Conservation (phyloP, 2,329 filamentous ascomycete genomes). For the Basipetospora chlamydospora region DNA sequence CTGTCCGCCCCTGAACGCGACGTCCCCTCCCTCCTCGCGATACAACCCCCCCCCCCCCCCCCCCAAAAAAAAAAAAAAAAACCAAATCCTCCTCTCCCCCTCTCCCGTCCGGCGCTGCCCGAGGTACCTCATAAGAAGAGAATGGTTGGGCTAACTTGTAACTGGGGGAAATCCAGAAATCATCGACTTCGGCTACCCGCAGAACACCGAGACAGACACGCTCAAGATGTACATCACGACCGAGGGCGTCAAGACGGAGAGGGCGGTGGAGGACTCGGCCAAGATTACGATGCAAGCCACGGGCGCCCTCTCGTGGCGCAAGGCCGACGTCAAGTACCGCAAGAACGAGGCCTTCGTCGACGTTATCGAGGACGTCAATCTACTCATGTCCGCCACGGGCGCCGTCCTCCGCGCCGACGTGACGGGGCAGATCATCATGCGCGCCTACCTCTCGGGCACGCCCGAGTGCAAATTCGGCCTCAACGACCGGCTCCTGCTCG, state of each 20-base stretch:
- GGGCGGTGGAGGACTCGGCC: conserved; percentile 77
- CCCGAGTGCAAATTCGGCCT: conserved; percentile 98
- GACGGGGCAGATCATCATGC: conserved; percentile 96
- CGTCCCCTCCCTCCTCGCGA: no score
- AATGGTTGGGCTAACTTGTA: no score
- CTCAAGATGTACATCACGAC: conserved; percentile 99
- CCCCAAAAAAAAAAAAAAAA: no score
- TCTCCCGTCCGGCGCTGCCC: no score
- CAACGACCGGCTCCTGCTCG: conserved; percentile 88
- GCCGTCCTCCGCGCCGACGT: conserved; percentile 92
- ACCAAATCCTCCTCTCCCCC: no score
- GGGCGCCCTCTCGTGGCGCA: conserved; percentile 89
- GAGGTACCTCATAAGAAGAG: no score
- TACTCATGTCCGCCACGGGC: conserved; percentile 96
- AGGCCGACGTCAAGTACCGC: conserved; percentile 94
- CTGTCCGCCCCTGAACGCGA: no score
- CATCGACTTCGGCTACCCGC: conserved; percentile 95
- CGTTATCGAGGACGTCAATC: conserved; percentile 96
- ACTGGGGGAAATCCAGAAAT: conserved; percentile 80
- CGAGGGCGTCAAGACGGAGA: conserved; percentile 89
- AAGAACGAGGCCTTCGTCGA: conserved; percentile 99
- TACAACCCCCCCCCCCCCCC: no score
- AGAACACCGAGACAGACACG: conserved; percentile 97
- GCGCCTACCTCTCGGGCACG: conserved; percentile 88
- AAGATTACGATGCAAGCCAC: conserved; percentile 99